phyloP scores from a whole-genome alignment of 805 yeast genomes.

The Nakazawaea ernobii region DNA sequence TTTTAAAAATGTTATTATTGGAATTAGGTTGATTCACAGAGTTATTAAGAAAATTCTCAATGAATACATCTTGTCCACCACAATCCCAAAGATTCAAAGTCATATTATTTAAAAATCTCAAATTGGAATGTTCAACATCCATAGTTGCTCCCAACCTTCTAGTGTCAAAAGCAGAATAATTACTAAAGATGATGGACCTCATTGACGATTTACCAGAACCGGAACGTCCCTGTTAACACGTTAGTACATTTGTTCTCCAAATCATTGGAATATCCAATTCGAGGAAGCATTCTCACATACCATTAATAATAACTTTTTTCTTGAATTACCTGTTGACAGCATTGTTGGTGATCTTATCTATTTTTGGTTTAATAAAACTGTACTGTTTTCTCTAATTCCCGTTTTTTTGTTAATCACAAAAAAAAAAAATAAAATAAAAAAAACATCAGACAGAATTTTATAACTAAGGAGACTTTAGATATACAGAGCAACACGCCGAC shows the following conservation, averaged over 20 bases:
- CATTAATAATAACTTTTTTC: slow-evolving; percentile 15
- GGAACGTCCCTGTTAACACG: slow-evolving; percentile 67
- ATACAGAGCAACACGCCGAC: too few relatives aligned
- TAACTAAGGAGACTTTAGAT: too few relatives aligned
- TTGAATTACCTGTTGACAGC: slow-evolving; percentile 8
- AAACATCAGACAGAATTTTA: too few relatives aligned
- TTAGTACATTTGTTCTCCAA: too few relatives aligned
- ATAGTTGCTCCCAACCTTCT: slow-evolving; percentile 94
- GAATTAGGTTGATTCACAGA: slow-evolving; percentile 48
- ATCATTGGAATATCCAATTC: too few relatives aligned
- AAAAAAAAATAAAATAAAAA: too few relatives aligned
- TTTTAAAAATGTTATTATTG: slow-evolving; percentile 86
- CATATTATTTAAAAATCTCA: slow-evolving; percentile 91
- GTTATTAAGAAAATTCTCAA: slow-evolving; percentile 70
- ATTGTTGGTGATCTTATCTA: not conserved
- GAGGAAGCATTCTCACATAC: too few relatives aligned
- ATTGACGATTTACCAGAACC: slow-evolving; percentile 97
- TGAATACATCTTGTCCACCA: slow-evolving; percentile 95
- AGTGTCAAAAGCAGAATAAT: slow-evolving; percentile 95
- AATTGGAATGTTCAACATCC: slow-evolving; percentile 96
- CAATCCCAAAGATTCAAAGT: slow-evolving; percentile 96
- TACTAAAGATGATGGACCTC: slow-evolving; percentile 93
- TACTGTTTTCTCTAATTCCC: not conserved
- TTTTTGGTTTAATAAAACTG: not conserved
- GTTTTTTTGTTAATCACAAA: too few relatives aligned